These are phyloP conservation scores for Pichia sp. DNA, from an alignment of 1,139 yeast species.

Conservation along the genomic window DNA sequence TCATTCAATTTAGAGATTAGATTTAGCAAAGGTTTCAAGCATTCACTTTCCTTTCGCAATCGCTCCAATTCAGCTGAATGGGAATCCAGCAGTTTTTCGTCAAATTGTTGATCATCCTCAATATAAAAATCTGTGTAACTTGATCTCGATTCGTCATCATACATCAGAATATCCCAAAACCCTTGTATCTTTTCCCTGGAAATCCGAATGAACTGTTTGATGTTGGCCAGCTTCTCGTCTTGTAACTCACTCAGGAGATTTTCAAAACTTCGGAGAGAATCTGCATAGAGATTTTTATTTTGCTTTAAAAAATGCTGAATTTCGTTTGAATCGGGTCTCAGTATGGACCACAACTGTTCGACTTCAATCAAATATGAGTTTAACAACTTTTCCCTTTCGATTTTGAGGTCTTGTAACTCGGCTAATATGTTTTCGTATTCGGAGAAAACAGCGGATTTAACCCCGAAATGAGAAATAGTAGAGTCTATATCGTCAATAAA, in stretches of 20 bases:
- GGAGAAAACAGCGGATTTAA: slow-evolving; percentile 15
- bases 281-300: slow-evolving; percentile 24
- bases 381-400: slow-evolving; percentile 21
- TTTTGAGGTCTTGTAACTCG: slow-evolving; percentile 17
- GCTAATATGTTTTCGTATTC: slow-evolving; percentile 16
- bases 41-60: slow-evolving; percentile 46
- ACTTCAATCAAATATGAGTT: slow-evolving; percentile 18
- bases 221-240: slow-evolving; percentile 55
- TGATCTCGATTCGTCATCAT: slow-evolving; percentile 43
- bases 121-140: slow-evolving; percentile 37
- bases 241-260: slow-evolving; percentile 55
- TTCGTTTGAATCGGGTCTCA: slow-evolving; percentile 27
- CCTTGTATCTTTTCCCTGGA: slow-evolving; percentile 54
- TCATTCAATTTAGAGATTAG: slow-evolving; percentile 52
- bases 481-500: slow-evolving; percentile 13
- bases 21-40: slow-evolving; percentile 52
- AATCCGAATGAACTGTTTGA: slow-evolving; percentile 63
- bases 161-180: slow-evolving; percentile 61
- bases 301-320: slow-evolving; percentile 24
- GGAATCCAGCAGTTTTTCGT: slow-evolving; percentile 50
- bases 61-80: slow-evolving; percentile 61
- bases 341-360: slow-evolving; percentile 28
- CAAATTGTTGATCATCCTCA: slow-evolving; percentile 38
- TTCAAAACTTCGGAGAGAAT: slow-evolving; percentile 36
- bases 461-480: slow-evolving; percentile 20